A percentile compares a stretch with the other conserved stretches of the same genome.
Evolutionary conservation across 495 filamentous ascomycete genomes (phyloP).

Genomic region (Neurospora sp.): DNA sequence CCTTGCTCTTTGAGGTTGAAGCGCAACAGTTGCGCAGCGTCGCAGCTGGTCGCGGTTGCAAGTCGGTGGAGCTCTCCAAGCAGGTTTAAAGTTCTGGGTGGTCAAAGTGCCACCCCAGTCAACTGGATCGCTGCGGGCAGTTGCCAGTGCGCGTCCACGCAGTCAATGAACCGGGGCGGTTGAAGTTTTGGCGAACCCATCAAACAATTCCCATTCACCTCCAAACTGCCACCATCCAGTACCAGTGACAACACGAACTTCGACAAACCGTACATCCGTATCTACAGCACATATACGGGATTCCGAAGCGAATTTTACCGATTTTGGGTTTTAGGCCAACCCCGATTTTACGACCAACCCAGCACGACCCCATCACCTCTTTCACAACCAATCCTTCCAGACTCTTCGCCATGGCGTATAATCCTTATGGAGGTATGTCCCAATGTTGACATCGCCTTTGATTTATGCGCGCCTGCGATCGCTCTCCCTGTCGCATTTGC

Average conservation of each 20-base stretch:
- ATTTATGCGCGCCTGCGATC: neutral
- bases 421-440: slow-evolving; percentile 66
- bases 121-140: neutral
- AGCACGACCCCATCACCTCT: neutral
- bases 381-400: neutral
- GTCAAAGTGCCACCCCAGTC: neutral
- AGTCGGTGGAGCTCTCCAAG: neutral
- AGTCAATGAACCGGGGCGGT: neutral
- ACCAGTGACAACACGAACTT: neutral
- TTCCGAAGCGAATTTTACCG: neutral
- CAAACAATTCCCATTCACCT: neutral
- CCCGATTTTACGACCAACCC: neutral
- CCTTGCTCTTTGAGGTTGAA: neutral
- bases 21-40: neutral
- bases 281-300: neutral
- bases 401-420: slow-evolving; percentile 51
- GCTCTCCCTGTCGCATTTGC: neutral
- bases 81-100: neutral
- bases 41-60: neutral
- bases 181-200: slow-evolving; percentile 8
- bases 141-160: neutral
- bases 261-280: neutral
- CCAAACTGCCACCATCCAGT: neutral
- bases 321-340: neutral
- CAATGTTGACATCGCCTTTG: neutral